These are phyloP conservation scores for Suhomyces canberraensis DNA, from an alignment of 805 yeast genomes.

Conservation along the genomic window DNA sequence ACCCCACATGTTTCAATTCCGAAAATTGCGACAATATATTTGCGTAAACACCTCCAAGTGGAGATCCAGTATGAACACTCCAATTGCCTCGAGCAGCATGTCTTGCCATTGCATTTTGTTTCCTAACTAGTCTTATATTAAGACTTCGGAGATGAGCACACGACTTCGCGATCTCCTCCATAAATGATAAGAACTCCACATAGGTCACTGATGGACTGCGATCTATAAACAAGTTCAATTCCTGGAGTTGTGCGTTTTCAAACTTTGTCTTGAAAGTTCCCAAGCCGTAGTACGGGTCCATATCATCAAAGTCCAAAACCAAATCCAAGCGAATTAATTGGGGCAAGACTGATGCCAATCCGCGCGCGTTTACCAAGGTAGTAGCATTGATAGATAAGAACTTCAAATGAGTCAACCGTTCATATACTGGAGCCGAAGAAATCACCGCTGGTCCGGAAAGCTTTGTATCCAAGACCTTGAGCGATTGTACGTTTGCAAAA, in stretches of 20 bases:
- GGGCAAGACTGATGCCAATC: conserved; percentile 1
- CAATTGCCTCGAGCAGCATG: neutral
- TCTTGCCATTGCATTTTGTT: neutral
- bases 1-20: neutral
- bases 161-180: conserved; percentile 3
- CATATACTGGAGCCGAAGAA: neutral
- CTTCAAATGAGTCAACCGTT: conserved; percentile 1
- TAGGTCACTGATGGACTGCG: conserved; percentile 12
- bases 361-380: conserved; percentile 11
- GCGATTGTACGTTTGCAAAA: conserved; percentile 17
- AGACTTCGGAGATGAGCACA: conserved; percentile 6
- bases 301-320: conserved; percentile 17
- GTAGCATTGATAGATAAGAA: conserved; percentile 16
- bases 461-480: conserved; percentile 20
- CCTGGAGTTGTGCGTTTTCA: neutral
- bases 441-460: neutral
- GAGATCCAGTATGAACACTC: neutral
- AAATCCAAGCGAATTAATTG: conserved; percentile 17
- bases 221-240: conserved; percentile 16
- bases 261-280: conserved; percentile 5
- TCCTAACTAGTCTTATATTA: conserved; percentile 6
- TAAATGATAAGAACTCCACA: conserved; percentile 8
- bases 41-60: neutral
- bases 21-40: neutral
- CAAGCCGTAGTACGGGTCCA: conserved; percentile 8